Evolutionary conservation across 768 basidiomycete species (phyloP).

Genomic region (Trametopsis cervina): DNA sequence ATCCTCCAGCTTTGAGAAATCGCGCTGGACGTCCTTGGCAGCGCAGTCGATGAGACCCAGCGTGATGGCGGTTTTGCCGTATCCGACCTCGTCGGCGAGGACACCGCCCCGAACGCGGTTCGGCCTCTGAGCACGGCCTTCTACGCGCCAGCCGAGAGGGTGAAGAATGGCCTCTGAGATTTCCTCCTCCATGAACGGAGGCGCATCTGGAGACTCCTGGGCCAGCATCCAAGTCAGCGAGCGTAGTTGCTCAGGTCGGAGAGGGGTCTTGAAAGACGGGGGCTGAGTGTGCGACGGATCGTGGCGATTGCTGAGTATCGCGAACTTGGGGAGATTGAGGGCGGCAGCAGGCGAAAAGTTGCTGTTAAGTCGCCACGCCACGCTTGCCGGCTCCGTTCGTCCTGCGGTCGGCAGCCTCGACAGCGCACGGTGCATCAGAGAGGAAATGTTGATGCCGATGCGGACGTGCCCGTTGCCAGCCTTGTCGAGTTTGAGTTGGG

Average conservation of each 20-base stretch:
- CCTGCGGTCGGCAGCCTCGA: conserved; percentile 60
- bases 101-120: conserved; percentile 81
- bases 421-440: conserved; percentile 80
- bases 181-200: conserved; percentile 88
- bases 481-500: conserved; percentile 67
- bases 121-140: conserved; percentile 78
- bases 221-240: conserved; percentile 90
- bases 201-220: conserved; percentile 58
- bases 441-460: conserved; percentile 83
- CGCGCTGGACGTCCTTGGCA: conserved; percentile 44
- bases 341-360: conserved; percentile 55
- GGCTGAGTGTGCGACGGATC: conserved; percentile 74
- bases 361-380: conserved; percentile 82
- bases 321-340: conserved; percentile 55
- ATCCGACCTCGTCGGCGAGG: conserved; percentile 93
- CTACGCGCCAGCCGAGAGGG: conserved; percentile 90
- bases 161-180: conserved; percentile 85
- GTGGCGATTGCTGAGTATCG: conserved; percentile 64
- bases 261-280: conserved; percentile 63
- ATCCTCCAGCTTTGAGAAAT: conserved; percentile 44
- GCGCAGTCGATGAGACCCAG: conserved; percentile 81
- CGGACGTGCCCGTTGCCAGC: conserved; percentile 62
- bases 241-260: conserved; percentile 83
- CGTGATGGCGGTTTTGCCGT: conserved; percentile 95
- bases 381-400: conserved; percentile 35